phyloP scores from a whole-genome alignment of 139 green algal genomes.

The Astrephomene gubernaculifera region DNA sequence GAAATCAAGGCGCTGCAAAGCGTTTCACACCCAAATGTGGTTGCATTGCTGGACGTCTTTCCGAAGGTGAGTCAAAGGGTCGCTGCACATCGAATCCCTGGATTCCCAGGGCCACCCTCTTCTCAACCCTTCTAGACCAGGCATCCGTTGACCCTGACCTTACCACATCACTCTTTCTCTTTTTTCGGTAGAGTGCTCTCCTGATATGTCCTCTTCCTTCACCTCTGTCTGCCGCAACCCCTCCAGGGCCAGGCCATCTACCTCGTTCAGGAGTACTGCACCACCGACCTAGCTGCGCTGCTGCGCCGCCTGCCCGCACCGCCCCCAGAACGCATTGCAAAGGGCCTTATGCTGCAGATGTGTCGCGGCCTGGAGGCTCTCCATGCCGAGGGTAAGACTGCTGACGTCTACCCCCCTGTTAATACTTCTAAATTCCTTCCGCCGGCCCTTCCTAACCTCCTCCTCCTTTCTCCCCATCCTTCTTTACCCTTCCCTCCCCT shows the following conservation, averaged over 20 bases:
- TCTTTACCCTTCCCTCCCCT: background rate
- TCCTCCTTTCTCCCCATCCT: too few species aligned
- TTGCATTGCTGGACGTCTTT: constrained; percentile 54
- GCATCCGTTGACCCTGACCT: too few species aligned
- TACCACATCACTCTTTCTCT: too few species aligned
- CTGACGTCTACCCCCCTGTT: too few species aligned
- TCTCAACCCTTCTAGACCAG: too few species aligned
- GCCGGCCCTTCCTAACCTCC: too few species aligned
- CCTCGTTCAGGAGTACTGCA: constrained; percentile 57
- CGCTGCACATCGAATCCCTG: too few species aligned
- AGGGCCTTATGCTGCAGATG: constrained; percentile 54
- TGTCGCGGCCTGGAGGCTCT: constrained; percentile 48
- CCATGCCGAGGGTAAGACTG: constrained; percentile 51
- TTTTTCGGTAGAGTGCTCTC: too few species aligned
- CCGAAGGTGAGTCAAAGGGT: constrained; percentile 43
- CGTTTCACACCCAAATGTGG: constrained; percentile 53
- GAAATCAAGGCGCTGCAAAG: constrained; percentile 56
- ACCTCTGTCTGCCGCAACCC: background rate
- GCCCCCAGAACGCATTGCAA: constrained; percentile 37
- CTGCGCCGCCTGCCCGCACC: background rate
- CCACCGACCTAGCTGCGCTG: constrained; percentile 49
- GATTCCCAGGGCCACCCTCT: too few species aligned
- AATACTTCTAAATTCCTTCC: too few species aligned
- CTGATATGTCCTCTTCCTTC: too few species aligned
- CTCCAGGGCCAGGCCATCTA: constrained; percentile 48